These are phyloP conservation scores for Helicocarpus griseus DNA, from an alignment of 2,329 filamentous ascomycete genomes.

Conservation along the genomic window DNA sequence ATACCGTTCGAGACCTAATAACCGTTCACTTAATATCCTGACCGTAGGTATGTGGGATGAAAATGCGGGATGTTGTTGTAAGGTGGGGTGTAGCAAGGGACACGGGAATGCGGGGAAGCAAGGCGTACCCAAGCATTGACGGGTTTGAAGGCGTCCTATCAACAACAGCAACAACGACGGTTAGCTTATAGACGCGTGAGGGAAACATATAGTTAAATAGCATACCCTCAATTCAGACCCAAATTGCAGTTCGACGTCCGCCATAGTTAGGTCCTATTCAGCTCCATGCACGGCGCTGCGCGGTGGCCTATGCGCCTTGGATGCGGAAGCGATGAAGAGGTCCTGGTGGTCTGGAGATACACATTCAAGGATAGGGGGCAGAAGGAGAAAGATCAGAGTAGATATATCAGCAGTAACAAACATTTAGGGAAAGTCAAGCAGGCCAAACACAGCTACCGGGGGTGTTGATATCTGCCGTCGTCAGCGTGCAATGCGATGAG, in stretches of 20 bases:
- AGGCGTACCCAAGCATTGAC: slow-evolving; percentile 72
- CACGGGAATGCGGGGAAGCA: slow-evolving; percentile 12
- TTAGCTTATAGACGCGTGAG: background rate
- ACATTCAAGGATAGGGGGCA: background rate
- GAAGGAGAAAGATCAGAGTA: background rate
- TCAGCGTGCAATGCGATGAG: no score
- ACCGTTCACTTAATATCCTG: slow-evolving; percentile 5
- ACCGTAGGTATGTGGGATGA: no score
- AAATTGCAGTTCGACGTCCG: slow-evolving; percentile 81
- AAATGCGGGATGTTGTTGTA: slow-evolving; percentile 1
- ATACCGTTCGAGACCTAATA: slow-evolving; percentile 68
- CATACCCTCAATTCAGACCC: slow-evolving; percentile 79
- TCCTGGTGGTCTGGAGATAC: background rate
- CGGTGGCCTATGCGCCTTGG: background rate
- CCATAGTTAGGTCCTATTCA: slow-evolving; percentile 46
- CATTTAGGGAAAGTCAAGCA: no score
- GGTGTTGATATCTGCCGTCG: no score
- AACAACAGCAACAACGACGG: slow-evolving; percentile 12
- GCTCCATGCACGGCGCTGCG: background rate
- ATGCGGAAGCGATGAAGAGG: background rate
- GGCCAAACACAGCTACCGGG: no score
- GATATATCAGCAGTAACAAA: background rate
- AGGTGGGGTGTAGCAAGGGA: slow-evolving; percentile 9
- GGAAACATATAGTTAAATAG: background rate
- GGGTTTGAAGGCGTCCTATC: slow-evolving; percentile 91